These are phyloP conservation scores for Saccharomycopsis hybrid DNA, from an alignment of 1,139 yeast species.

Conservation along the genomic window DNA sequence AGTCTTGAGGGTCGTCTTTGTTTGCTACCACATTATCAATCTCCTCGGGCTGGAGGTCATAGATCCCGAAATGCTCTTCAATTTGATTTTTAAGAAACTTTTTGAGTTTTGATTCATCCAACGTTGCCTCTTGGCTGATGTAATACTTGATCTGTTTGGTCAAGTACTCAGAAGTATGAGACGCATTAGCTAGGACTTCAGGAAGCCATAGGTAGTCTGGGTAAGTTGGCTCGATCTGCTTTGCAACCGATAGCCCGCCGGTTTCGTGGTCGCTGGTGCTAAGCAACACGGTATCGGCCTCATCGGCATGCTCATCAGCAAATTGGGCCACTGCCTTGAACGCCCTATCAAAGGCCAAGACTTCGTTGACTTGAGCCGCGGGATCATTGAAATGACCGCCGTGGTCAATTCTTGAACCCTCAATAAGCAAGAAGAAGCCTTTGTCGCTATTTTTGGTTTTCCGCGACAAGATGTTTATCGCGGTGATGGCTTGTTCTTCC, in stretches of 20 bases:
- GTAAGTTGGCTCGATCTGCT: conserved; percentile 54
- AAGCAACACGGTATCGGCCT: conserved; percentile 65
- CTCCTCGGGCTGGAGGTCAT: conserved; percentile 46
- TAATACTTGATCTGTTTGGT: conserved; percentile 32
- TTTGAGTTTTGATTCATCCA: conserved; percentile 10
- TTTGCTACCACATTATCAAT: conserved; percentile 31
- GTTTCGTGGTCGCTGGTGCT: conserved; percentile 90
- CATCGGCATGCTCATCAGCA: conserved; percentile 43
- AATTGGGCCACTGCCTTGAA: conserved; percentile 62
- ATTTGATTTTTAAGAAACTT: conserved; percentile 45
- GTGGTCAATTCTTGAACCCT: conserved; percentile 87
- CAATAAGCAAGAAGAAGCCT: conserved; percentile 77
- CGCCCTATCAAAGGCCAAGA: conserved; percentile 70
- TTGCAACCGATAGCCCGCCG: conserved; percentile 75
- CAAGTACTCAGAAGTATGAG: conserved; percentile 69
- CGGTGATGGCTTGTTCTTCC: conserved; percentile 66
- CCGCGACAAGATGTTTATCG: conserved; percentile 54
- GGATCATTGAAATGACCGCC: conserved; percentile 90
- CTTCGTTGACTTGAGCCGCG: conserved; percentile 78
- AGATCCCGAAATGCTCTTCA: conserved; percentile 53
- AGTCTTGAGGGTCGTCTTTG: conserved; percentile 30
- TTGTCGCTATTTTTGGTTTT: conserved; percentile 64
- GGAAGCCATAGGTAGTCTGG: conserved; percentile 80
- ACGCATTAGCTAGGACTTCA: conserved; percentile 55
- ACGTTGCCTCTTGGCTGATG: not conserved